These are phyloP conservation scores for Lactarius indigo DNA, from an alignment of 768 basidiomycete species.

Conservation along the genomic window DNA sequence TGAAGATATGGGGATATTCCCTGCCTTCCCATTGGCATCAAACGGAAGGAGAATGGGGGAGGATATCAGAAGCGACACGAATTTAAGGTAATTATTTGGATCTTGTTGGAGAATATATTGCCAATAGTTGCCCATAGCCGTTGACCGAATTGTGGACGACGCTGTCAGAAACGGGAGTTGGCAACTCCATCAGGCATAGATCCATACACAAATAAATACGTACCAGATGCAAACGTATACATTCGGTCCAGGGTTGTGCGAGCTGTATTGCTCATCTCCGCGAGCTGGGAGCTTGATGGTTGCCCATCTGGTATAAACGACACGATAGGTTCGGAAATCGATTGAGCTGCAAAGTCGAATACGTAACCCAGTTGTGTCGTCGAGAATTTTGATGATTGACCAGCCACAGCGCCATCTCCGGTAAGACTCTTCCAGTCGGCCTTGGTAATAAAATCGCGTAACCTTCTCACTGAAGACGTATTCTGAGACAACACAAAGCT, in stretches of 20 bases:
- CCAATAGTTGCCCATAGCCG: constrained; percentile 54
- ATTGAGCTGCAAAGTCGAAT: constrained; percentile 60
- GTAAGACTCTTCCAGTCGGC: constrained; percentile 48
- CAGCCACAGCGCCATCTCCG: constrained; percentile 41
- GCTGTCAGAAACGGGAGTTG: constrained; percentile 36
- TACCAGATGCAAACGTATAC: constrained; percentile 59
- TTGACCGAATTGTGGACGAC: constrained; percentile 50
- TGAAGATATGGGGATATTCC: constrained; percentile 33
- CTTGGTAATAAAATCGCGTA: constrained; percentile 46
- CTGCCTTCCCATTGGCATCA: constrained; percentile 43
- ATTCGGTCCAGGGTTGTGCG: constrained; percentile 49
- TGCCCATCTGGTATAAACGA: constrained; percentile 47
- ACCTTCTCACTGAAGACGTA: constrained; percentile 33
- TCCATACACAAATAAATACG: constrained; percentile 25
- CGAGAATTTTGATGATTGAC: constrained; percentile 35
- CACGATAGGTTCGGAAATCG: constrained; percentile 40
- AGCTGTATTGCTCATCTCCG: constrained; percentile 39
- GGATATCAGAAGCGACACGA: constrained; percentile 44
- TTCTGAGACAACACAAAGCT: constrained; percentile 53
- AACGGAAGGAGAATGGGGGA: constrained; percentile 56
- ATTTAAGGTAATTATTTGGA: constrained; percentile 40
- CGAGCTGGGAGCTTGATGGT: constrained; percentile 44
- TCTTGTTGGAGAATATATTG: constrained; percentile 46
- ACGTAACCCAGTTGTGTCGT: constrained; percentile 47
- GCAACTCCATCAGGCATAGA: background rate